Evolutionary conservation across 2,329 filamentous ascomycete species (phyloP), one percentile per base, ranked within the genome.

Genomic region (Knoxdaviesia capensis): DNA sequence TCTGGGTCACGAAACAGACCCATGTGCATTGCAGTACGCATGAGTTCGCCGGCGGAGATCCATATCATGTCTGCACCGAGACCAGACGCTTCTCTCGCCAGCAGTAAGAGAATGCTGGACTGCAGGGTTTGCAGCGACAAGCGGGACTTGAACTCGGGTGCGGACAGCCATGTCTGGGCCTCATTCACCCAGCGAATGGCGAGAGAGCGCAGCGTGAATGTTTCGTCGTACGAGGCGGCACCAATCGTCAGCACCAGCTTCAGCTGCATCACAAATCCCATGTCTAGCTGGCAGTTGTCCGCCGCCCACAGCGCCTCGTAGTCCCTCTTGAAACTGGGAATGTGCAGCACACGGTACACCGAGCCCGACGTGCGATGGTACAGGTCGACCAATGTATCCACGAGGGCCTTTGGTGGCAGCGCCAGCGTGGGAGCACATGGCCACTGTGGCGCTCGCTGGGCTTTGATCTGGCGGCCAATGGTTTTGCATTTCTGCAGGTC

Each of bases 201-300:
- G 0, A 59, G 58, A 5, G 55, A 41, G 6, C 69, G 63, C 34
- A 74, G 48, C 0, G 63, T 66, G 43, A 70, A 74, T 0, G 54
- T 45, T 0, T 66, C 59, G 41, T 76, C 68, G 43, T 69, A 64
- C 0, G 58, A 56, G 1, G 59, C 56, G 1, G 69, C 63, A 0
- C 73, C 74, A 11, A 77, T 64, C 0, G 74, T 70, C 4, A 77
- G 53, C 0, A 76, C 62, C 0, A 78, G 55, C 47, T 76, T 74
- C 3, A 77, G 47, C 38, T 71, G 71, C 9, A 74, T 60, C 1
- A 74, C 45, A 40, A 77, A 77, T 0, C 53, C 55, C 1, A 53
- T 54, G 36, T 64, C 59, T 0, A 57, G 50, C 4, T 11, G 32
- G 3, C 31, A 11, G 29, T 20, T 39, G 1, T 53, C 44, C 0